A percentile compares a stretch with the other conserved stretches of the same genome.
Evolutionary conservation across 768 basidiomycete genomes (phyloP).

Genomic region (Rhizopogon vesiculosus): DNA sequence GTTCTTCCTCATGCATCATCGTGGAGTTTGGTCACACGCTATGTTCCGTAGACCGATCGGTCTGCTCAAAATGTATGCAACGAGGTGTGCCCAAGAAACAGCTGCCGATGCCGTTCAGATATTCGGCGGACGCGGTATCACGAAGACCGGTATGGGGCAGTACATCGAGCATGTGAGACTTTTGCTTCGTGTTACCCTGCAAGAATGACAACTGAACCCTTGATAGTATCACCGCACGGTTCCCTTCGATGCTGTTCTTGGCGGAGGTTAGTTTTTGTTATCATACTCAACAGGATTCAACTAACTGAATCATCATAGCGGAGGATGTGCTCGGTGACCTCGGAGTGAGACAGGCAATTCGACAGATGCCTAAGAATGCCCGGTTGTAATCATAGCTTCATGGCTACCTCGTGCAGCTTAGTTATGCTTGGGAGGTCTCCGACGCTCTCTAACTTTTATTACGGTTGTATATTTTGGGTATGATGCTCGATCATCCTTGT

Average conservation of each 20-base stretch:
- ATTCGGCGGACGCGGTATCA: slow-evolving; percentile 85
- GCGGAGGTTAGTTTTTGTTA: slow-evolving; percentile 10
- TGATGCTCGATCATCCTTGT: not conserved
- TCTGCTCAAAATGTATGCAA: slow-evolving; percentile 53
- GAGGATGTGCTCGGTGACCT: slow-evolving; percentile 57
- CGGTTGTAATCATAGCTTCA: slow-evolving; percentile 29
- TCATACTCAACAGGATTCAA: not conserved
- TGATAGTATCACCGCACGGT: slow-evolving; percentile 14
- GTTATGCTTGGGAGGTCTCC: not conserved
- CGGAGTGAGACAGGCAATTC: slow-evolving; percentile 55
- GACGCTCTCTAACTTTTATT: not conserved
- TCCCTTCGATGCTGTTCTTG: slow-evolving; percentile 23
- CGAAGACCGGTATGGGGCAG: slow-evolving; percentile 76
- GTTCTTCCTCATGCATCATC: not conserved
- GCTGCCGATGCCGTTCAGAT: slow-evolving; percentile 72
- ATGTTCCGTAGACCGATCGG: slow-evolving; percentile 38
- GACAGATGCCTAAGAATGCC: slow-evolving; percentile 48
- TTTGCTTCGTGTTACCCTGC: slow-evolving; percentile 14
- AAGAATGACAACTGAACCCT: slow-evolving; percentile 11
- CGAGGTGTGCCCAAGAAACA: slow-evolving; percentile 49
- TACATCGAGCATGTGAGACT: slow-evolving; percentile 67
- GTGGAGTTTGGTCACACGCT: not conserved
- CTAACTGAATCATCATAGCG: slow-evolving; percentile 26
- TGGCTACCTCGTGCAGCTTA: not conserved
- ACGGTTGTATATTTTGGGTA: not conserved